Evolutionary conservation across 345 rosid species (phyloP).

Genomic region (Hevea brasiliensis): DNA sequence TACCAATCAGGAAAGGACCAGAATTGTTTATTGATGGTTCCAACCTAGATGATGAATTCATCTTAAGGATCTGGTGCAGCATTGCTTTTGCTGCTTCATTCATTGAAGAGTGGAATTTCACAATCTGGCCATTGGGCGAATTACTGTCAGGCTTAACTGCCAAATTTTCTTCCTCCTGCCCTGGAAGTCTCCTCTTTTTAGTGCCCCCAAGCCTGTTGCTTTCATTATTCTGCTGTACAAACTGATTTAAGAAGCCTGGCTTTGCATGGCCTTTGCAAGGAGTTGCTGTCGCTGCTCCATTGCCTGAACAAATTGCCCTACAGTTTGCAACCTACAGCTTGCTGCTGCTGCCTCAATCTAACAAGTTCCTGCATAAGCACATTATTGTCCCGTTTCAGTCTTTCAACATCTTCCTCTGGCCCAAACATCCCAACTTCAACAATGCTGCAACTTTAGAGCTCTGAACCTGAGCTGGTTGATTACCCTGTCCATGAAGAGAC

Average conservation of each 20-base stretch:
- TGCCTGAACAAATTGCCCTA: conserved; percentile 85
- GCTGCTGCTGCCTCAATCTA: conserved; percentile 89
- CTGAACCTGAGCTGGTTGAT: conserved; percentile 65
- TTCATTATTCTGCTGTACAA: conserved; percentile 91
- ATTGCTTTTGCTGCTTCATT: conserved; percentile 38
- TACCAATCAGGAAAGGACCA: conserved; percentile 22
- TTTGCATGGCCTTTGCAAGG: conserved; percentile 92
- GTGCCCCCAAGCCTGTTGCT: conserved; percentile 45
- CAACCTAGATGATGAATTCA: conserved; percentile 27
- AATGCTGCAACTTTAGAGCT: conserved; percentile 61
- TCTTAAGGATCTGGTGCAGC: conserved; percentile 31
- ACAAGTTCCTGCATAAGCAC: conserved; percentile 98
- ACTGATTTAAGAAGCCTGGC: conserved; percentile 86
- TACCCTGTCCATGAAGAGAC: conserved; percentile 58
- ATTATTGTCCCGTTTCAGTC: conserved; percentile 92
- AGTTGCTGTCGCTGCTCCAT: conserved; percentile 99
- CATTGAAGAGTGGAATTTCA: conserved; percentile 36
- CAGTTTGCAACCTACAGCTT: conserved; percentile 74
- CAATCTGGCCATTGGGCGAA: conserved; percentile 20
- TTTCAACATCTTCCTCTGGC: conserved; percentile 90
- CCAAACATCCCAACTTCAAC: conserved; percentile 98
- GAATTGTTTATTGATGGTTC: conserved; percentile 20
- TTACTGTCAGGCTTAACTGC: conserved; percentile 1
- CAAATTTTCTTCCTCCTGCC: conserved; percentile 23
- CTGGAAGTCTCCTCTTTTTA: conserved; percentile 33